Conservation (phyloP, 306 rosid species). For the Cercis canadensis region DNA sequence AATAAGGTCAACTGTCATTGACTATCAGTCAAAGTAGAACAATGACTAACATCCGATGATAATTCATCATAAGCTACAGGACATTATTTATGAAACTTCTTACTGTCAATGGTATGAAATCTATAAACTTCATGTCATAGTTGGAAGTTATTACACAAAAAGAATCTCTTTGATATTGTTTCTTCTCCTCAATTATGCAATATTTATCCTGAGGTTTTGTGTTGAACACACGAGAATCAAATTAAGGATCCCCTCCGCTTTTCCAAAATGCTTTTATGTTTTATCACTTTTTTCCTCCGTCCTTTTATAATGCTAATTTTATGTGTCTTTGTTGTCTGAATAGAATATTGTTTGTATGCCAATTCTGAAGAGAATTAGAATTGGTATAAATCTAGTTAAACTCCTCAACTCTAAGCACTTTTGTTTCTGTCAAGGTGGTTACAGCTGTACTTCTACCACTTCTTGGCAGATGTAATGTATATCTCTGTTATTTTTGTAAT, state of each 20-base stretch:
- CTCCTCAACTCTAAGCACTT: no score
- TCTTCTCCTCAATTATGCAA: background rate
- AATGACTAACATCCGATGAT: background rate
- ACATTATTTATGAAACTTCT: background rate
- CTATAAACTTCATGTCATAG: background rate
- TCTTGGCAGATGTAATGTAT: no score
- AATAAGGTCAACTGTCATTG: constrained; percentile 26
- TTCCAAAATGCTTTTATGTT: no score
- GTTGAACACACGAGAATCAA: no score
- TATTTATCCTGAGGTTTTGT: background rate
- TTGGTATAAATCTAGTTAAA: no score
- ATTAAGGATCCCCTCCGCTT: no score
- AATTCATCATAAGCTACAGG: background rate
- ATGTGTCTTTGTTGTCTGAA: background rate
- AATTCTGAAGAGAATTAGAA: background rate
- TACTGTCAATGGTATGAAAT: background rate
- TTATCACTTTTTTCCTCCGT: background rate
- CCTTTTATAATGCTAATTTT: background rate
- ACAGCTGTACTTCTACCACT: no score
- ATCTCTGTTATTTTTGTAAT: no score
- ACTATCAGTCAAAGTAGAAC: background rate
- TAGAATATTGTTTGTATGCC: background rate
- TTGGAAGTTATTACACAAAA: background rate
- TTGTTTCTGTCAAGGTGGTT: no score
- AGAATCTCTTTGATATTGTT: background rate